Evolutionary conservation across 2,329 filamentous ascomycete species (phyloP), one percentile per base, ranked within the genome.

Genomic region (Aplosporella prunicola): DNA sequence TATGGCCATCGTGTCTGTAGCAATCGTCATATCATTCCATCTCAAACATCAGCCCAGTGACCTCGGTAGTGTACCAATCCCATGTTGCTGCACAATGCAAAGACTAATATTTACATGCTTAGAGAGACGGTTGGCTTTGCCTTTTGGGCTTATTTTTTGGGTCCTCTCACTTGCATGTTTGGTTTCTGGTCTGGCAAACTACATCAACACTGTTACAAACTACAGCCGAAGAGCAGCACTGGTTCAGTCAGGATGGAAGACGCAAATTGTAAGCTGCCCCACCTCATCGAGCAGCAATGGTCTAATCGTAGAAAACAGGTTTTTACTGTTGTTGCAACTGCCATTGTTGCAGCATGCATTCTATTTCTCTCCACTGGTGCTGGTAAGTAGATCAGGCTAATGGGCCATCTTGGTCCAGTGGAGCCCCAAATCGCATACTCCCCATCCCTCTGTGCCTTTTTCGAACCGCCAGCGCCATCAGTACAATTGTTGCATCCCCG

Each of bases 231-330:
- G 79, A 47, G 71, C 72, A 17, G 91, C 91, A 0, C 72, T 96
- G 45, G 91, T 98, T 25, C 91, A 98, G 64, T 82, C 78, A 20
- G 91, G 91, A 1, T 91, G 84, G 82, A 89, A 86, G 61, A 96
- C 91, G 24, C 88, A 96, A 56, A 60, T 80, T 27, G 82, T 93
- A 32, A 47, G 58, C 51, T 11, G 25, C 8, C n/a, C 20, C 9
- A 13, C 18, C 14, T 15, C 9, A 7, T n/a, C 9, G n/a, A 9
- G 24, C 9, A 8, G 22, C n/a, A n/a, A 10, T 7, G 8, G 24
- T 9, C 36, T 39, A 10, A 39, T 11, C 13, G 15, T 39, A 9
- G 10, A 11, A 8, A 20, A 26, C 22, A 50, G 49, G 46, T 51
- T 9, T 63, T 63, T 38, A 60, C 57, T 6, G 51, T 63, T 20